A percentile compares a stretch with the other conserved stretches of the same genome.
Evolutionary conservation across 176 grass and related monocot species (phyloP).

Genomic region (Eremochloa ophiuroides): DNA sequence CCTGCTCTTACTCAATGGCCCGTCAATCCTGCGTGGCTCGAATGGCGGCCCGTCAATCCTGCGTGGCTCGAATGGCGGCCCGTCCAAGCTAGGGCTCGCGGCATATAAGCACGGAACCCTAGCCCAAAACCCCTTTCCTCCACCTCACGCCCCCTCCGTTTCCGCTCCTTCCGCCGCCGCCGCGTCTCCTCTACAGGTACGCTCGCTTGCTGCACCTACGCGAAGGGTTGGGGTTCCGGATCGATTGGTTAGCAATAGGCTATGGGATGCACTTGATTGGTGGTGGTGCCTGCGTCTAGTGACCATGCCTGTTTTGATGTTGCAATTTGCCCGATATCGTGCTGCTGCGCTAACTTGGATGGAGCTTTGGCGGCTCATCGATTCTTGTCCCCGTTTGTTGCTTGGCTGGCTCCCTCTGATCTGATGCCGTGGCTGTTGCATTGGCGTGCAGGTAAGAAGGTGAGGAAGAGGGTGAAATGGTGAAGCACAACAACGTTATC

Average conservation of each 20-base stretch:
- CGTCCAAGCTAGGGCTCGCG: too few species aligned
- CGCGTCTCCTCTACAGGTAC: background rate
- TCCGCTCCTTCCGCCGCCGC: background rate
- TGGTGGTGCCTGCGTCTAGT: background rate
- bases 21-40: too few species aligned
- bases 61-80: too few species aligned
- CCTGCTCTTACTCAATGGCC: background rate
- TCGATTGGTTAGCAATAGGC: background rate
- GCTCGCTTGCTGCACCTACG: background rate
- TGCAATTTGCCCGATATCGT: background rate
- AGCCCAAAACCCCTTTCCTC: background rate
- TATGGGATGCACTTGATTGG: background rate
- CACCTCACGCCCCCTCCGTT: background rate
- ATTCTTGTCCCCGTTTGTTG: background rate
- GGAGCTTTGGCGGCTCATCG: background rate
- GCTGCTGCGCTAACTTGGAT: background rate
- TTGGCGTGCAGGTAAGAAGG: slow-evolving; percentile 33
- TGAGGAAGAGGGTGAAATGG: slow-evolving; percentile 37
- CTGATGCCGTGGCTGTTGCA: background rate
- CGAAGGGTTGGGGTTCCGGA: background rate
- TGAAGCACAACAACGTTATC: slow-evolving; percentile 96
- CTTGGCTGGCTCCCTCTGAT: background rate
- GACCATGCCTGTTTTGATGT: background rate
- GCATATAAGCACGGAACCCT: slow-evolving; percentile 17
- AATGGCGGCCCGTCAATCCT: too few species aligned